Base-by-base conservation (phyloP, 257 asterid species). In the Lavandula angustifolia region DNA sequence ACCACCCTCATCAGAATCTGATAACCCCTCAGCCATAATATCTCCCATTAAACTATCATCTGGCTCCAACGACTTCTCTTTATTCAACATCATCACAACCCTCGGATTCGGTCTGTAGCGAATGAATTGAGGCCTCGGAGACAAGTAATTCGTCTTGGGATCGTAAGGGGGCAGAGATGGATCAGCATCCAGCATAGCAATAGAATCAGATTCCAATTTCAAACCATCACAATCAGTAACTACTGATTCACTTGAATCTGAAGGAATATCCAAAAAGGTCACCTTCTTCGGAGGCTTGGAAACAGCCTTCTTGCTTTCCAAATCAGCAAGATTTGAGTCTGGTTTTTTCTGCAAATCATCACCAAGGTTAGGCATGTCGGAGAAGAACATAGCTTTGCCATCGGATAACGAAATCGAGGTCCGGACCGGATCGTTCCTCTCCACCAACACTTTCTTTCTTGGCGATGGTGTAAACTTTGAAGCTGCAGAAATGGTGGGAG, bases 401-500 rank as follows among this genome's bases (percentile, higher is more conserved):
- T 84, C 89, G 1, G 86, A 82, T 12, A 86, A 72, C 0, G 90
- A 72, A 59, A 84, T 80, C 4, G 96, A 89, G 58, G 94, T 82
- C 54, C 96, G 81, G 42, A 89, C 75, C 0, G 90, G 89, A 12
- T 87, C 97, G 43, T 82, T 86, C 65, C 95, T 81, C 79, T 94
- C 99, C 55, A 67, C 87, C 78, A 94, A 77, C 16, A 82, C 81
- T 73, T 83, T 94, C 90, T 84, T 94, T 62, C 84, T 79, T 0
- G 96, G 97, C 0, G 97, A 89, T 8, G 94, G 90, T 38, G 95
- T 78, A 75, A 85, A 81, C 72, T 92, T 92, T 42, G 95, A 89
- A 32, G 97, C 96, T 3, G 99, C 94, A 3, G 99, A 94, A 35
- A 90, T 87, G 0, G 97, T 94, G 0, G 97, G 99, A 11, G 95